Evolutionary conservation across 306 rosid species (phyloP).

Genomic region (Dryas alaskensis): DNA sequence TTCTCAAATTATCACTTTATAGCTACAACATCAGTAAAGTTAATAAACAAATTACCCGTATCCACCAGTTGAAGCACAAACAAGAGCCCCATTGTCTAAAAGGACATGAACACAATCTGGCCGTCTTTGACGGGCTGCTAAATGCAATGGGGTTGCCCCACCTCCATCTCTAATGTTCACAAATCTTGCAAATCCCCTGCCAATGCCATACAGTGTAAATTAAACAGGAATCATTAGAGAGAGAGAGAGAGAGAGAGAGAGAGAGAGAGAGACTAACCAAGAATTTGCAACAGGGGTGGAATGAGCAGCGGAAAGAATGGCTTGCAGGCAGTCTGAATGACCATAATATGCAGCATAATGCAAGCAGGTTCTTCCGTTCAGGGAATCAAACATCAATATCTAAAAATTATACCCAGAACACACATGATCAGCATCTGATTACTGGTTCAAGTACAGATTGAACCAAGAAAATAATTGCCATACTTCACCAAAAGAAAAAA

Average conservation of each 20-base stretch:
- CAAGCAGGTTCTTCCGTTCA: conserved; percentile 75
- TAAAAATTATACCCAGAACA: conserved; percentile 30
- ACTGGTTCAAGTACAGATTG: not conserved
- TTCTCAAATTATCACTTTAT: conserved; percentile 17
- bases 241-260: not conserved
- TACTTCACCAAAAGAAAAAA: not conserved
- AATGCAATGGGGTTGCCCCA: conserved; percentile 84
- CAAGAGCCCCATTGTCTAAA: conserved; percentile 83
- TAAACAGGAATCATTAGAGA: not conserved
- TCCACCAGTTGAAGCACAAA: conserved; percentile 74
- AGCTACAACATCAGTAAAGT: conserved; percentile 6
- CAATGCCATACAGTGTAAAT: conserved; percentile 22
- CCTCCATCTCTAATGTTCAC: conserved; percentile 87
- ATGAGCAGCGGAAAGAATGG: conserved; percentile 71
- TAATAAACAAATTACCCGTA: conserved; percentile 46
- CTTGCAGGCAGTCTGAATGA: conserved; percentile 69
- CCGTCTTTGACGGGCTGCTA: conserved; percentile 69
- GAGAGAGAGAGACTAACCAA: conserved; percentile 44
- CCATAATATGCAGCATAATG: conserved; percentile 86
- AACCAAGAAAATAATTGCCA: conserved; percentile 7
- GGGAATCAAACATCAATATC: conserved; percentile 85
- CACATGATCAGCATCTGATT: conserved; percentile 15
- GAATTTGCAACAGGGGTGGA: conserved; percentile 69
- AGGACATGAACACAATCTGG: conserved; percentile 64
- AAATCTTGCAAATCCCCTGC: conserved; percentile 85